Percentiles rank a stretch among this genome's conserved stretches.
Conservation (phyloP, 2,329 filamentous ascomycete species). For the Clarireedia homoeocarpa region DNA sequence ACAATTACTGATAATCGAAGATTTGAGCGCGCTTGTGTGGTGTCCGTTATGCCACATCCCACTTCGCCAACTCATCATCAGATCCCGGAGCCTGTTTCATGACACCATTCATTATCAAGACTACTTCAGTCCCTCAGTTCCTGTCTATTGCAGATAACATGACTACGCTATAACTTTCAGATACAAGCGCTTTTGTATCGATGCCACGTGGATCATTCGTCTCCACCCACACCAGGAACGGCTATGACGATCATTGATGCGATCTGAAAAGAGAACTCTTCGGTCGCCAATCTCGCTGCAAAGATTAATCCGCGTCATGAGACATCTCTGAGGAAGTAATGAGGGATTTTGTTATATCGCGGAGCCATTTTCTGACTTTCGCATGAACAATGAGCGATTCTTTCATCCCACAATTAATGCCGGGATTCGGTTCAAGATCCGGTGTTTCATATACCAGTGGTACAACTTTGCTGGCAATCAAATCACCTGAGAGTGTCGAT, state of each 20-base stretch:
- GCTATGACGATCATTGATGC: not conserved
- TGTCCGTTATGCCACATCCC: constrained; percentile 4
- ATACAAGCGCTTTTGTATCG: not conserved
- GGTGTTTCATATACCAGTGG: too few relatives aligned
- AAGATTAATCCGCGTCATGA: too few relatives aligned
- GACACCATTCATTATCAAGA: not conserved
- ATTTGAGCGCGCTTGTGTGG: not conserved
- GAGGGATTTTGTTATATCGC: too few relatives aligned
- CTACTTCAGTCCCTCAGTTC: not conserved
- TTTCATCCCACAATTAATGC: too few relatives aligned
- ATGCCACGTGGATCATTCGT: constrained; percentile 4
- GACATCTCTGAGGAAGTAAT: too few relatives aligned
- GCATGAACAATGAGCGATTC: too few relatives aligned
- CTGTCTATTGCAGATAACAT: too few relatives aligned
- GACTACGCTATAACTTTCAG: not conserved
- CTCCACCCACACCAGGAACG: not conserved
- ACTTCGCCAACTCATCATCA: constrained; percentile 2
- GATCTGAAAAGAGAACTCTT: not conserved
- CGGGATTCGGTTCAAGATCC: too few relatives aligned
- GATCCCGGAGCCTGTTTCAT: constrained; percentile 1
- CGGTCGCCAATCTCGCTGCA: too few relatives aligned
- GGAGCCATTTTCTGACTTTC: too few relatives aligned
- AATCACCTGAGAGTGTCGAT: too few relatives aligned
- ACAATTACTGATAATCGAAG: not conserved
- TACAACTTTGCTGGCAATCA: too few relatives aligned